Conservation (phyloP, 768 basidiomycete species). For the Epithele typhae region DNA sequence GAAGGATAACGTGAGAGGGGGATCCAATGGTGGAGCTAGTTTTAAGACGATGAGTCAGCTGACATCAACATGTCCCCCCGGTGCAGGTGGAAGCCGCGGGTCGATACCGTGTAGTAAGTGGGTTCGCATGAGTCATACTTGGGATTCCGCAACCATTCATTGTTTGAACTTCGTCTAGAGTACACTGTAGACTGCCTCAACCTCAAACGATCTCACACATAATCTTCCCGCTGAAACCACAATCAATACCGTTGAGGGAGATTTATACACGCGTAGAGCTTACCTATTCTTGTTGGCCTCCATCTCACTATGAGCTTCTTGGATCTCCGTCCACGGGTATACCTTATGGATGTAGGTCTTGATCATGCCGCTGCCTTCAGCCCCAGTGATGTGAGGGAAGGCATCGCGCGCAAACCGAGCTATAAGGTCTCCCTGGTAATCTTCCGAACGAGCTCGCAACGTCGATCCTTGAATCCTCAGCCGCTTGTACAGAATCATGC, state of each 20-base stretch:
- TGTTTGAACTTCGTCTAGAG: too few relatives aligned
- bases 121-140: too few relatives aligned
- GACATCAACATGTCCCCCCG: too few relatives aligned
- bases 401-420: slow-evolving; percentile 51
- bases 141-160: too few relatives aligned
- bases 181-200: too few relatives aligned
- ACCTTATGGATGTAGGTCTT: slow-evolving; percentile 80
- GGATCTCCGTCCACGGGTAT: slow-evolving; percentile 76
- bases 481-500: slow-evolving; percentile 75
- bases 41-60: too few relatives aligned
- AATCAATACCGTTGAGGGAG: neutral
- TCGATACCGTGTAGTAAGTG: too few relatives aligned
- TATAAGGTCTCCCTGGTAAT: slow-evolving; percentile 76
- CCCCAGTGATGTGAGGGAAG: slow-evolving; percentile 54
- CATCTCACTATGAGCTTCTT: slow-evolving; percentile 82
- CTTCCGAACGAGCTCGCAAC: slow-evolving; percentile 64
- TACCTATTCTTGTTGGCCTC: slow-evolving; percentile 60
- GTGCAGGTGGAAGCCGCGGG: too few relatives aligned
- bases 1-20: too few relatives aligned
- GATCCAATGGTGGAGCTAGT: too few relatives aligned
- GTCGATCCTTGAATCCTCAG: slow-evolving; percentile 88
- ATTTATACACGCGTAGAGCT: slow-evolving; percentile 14
- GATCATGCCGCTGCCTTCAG: slow-evolving; percentile 53
- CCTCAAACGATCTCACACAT: slow-evolving; percentile 17
- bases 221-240: slow-evolving; percentile 15